These are phyloP conservation scores for Isochrysis galbana DNA, from an alignment of 78 protist genomes.

Conservation along the genomic window DNA sequence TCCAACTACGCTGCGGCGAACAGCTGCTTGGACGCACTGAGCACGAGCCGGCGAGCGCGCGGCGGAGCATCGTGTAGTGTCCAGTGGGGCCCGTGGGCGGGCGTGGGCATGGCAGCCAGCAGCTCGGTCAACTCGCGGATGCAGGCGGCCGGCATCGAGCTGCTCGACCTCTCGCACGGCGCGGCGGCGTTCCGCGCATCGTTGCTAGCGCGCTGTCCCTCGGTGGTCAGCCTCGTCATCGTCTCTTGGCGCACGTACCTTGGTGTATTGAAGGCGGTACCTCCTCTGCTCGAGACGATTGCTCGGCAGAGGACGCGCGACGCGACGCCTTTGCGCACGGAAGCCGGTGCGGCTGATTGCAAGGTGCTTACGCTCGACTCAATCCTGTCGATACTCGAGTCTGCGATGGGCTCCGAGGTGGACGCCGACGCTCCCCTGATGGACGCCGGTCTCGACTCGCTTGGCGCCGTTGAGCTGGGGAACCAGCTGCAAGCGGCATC, in stretches of 20 bases:
- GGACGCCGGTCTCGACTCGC: no score
- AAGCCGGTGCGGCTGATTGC: no score
- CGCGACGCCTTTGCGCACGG: no score
- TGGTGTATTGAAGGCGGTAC: no score
- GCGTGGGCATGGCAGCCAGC: slow-evolving; percentile 22
- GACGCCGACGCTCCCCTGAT: background rate
- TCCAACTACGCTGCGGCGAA: slow-evolving; percentile 70
- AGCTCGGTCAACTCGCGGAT: no score
- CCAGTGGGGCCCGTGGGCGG: slow-evolving; percentile 56
- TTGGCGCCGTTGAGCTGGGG: no score
- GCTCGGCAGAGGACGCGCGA: background rate
- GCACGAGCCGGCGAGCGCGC: background rate
- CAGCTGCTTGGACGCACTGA: slow-evolving; percentile 71
- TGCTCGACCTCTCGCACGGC: background rate
- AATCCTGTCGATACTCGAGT: background rate
- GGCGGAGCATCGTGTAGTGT: slow-evolving; percentile 50
- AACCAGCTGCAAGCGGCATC: no score
- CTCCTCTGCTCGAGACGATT: no score
- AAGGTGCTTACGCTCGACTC: background rate
- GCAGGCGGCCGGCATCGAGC: background rate
- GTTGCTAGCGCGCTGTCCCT: no score
- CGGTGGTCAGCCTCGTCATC: no score
- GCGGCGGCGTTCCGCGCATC: background rate
- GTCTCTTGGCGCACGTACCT: no score
- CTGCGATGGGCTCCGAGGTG: background rate